These are phyloP conservation scores for Neodidymelliopsis sp. DNA, from an alignment of 2,329 filamentous ascomycete genomes.

Conservation along the genomic window DNA sequence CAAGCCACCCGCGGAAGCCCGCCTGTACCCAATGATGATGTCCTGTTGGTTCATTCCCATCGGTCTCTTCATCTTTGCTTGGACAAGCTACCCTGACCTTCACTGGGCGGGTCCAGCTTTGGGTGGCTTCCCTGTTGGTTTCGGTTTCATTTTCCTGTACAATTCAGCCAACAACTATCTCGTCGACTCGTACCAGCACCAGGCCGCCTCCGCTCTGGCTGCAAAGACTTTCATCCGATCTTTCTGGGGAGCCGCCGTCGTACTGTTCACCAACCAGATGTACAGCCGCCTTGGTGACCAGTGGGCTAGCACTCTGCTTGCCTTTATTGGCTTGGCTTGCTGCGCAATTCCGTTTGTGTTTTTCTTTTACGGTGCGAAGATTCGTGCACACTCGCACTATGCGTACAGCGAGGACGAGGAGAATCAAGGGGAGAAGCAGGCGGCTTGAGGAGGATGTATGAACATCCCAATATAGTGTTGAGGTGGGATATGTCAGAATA, in stretches of 20 bases:
- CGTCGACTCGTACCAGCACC: constrained; percentile 73
- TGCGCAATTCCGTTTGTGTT: constrained; percentile 85
- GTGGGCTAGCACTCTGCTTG: constrained; percentile 77
- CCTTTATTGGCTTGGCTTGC: constrained; percentile 77
- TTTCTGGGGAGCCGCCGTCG: constrained; percentile 79
- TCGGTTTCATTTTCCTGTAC: constrained; percentile 85
- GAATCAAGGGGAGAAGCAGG: constrained; percentile 37
- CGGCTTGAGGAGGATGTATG: constrained; percentile 20
- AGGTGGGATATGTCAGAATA: too few species aligned
- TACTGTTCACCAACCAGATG: constrained; percentile 85
- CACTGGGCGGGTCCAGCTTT: constrained; percentile 76
- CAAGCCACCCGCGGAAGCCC: constrained; percentile 76
- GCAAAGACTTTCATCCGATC: constrained; percentile 82
- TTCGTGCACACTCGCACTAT: constrained; percentile 73
- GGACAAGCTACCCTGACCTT: constrained; percentile 70
- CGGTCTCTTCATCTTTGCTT: constrained; percentile 72
- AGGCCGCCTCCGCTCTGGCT: constrained; percentile 81
- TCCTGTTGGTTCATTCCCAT: constrained; percentile 67
- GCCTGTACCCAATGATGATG: constrained; percentile 76
- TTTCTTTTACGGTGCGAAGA: constrained; percentile 76
- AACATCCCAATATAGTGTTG: too few species aligned
- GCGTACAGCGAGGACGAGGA: constrained; percentile 71
- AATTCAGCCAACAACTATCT: constrained; percentile 66
- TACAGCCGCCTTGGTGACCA: constrained; percentile 69
- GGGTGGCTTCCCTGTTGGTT: constrained; percentile 71